Base-by-base conservation (phyloP, 305 asterid species). In the Solanum hybrid region DNA sequence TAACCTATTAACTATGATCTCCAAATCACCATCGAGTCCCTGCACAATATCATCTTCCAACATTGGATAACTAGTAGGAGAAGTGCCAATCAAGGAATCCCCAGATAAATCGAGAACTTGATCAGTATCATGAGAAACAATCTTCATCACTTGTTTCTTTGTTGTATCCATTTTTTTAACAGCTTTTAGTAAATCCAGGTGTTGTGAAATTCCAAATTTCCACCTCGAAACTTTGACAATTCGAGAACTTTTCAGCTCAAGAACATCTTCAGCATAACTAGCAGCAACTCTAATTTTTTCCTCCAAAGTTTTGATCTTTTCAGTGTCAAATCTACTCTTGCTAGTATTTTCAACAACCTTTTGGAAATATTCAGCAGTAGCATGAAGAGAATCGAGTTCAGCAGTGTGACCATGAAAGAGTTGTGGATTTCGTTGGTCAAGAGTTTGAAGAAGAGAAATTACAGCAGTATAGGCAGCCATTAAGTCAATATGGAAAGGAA, bases 31-130 rank as follows among this genome's bases (percentile, higher is more conserved):
- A 45, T 45, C 22, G 7, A 45, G 22, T 45, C 64, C 22, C 0
- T 14, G 0, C 64, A 45, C 22, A 0, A 2, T 0, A 38, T 38
- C 45, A 38, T 45, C 0, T 45, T 45, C 64, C 64, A 42, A 0
- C 64, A 45, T 45, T 45, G 64, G 64, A 0, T 45, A 45, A 45
- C 64, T 45, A 0, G 64, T 45, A 45, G 64, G 0, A 14, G 64
- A 14, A 45, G 64, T 45, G 22, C 22, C 64, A 45, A 45, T 45
- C 22, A 45, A 45, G 19, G 64, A 45, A 14, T 45, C 64, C 64
- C 22, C 22, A 0, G 22, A 45, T 45, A 9, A 32, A 4, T 32
- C 81, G 10, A 76, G 26, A 76, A 32, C 22, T 76, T 15, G 13
- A 76, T 34, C 27, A 4, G 6, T 4, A 78, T 19, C 31, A 35